Evolutionary conservation across 306 rosid species (phyloP), one percentile per base, ranked within the genome.

Genomic region (Astragalus glycyphyllos): DNA sequence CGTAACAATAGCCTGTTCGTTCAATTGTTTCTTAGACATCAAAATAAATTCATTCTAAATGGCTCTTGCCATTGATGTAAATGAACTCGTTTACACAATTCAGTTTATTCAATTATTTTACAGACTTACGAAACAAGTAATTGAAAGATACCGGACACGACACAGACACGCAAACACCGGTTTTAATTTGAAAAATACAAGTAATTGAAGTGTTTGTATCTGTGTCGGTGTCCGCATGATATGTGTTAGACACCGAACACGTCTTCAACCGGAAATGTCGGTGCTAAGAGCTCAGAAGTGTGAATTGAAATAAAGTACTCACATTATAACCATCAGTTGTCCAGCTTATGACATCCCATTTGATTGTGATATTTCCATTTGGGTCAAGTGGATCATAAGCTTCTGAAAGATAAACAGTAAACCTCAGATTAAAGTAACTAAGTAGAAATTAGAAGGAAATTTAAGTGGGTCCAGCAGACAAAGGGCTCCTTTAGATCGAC

Each of bases 311-410:
- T 7, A 54, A 16, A 17, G 47, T 59, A 84, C 97, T 86, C 80
- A 91, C 97, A 47, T 85, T 83, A 70, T 91, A 91, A 68, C 97
- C 97, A 80, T 91, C 97, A 45, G 86, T 10, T 35, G 89, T 74
- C 97, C 97, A 91, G 73, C 81, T 82, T 9, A 77, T 79, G 10
- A 91, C 68, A 72, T 91, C 97, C 97, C 97, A 91, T 81, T 85
- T 86, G 81, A 91, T 82, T 32, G 97, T 88, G 80, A 91, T 85
- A 58, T 88, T 91, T 66, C 91, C 97, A 72, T 62, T 77, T 5
- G 97, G 97, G 50, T 92, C 97, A 50, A 87, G 97, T 45, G 96
- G 69, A 86, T 92, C 97, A 76, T 81, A 92, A 10, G 97, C 96
- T 60, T 89, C 97, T 92, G 93, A 71, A 77, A 68, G 65, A 58